phyloP scores from a whole-genome alignment of 2,329 filamentous ascomycete genomes.

The Apiospora arundinis region DNA sequence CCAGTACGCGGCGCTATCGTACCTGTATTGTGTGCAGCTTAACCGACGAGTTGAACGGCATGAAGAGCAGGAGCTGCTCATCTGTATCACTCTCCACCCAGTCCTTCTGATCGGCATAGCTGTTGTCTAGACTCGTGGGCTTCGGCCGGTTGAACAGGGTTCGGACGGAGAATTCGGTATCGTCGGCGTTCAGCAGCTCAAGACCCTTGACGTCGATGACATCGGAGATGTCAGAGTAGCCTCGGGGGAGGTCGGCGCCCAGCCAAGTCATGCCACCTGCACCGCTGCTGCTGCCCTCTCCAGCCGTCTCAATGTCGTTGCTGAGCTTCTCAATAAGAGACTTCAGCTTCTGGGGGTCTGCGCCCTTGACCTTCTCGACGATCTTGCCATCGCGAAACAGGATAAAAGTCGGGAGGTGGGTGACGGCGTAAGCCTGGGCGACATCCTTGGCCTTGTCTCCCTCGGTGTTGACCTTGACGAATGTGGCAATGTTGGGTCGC shows the following conservation, averaged over 20 bases:
- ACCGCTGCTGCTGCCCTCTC: conserved; percentile 52
- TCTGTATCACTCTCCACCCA: conserved; percentile 98
- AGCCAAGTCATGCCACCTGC: conserved; percentile 66
- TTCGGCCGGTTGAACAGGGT: conserved; percentile 76
- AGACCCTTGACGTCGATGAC: conserved; percentile 80
- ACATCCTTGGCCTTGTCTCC: conserved; percentile 69
- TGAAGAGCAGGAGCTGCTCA: conserved; percentile 91
- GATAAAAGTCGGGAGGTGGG: conserved; percentile 88
- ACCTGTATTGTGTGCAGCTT: conserved; percentile 87
- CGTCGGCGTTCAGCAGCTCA: conserved; percentile 86
- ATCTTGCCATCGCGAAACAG: conserved; percentile 77
- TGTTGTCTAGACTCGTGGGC: conserved; percentile 75
- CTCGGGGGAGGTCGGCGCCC: conserved; percentile 76
- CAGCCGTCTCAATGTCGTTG: conserved; percentile 65
- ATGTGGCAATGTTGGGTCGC: conserved; percentile 75
- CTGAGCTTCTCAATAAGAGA: conserved; percentile 74
- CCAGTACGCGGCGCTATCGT: conserved; percentile 24
- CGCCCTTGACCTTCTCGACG: conserved; percentile 74
- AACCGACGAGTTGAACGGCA: conserved; percentile 85
- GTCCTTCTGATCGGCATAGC: conserved; percentile 83
- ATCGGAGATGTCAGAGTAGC: conserved; percentile 83
- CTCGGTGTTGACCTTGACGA: conserved; percentile 88
- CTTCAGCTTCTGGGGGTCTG: conserved; percentile 74
- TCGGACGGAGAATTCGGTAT: conserved; percentile 70
- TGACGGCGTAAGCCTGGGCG: conserved; percentile 74